phyloP scores from a whole-genome alignment of 2,329 filamentous ascomycete species.

The Hansfordia pulvinata region DNA sequence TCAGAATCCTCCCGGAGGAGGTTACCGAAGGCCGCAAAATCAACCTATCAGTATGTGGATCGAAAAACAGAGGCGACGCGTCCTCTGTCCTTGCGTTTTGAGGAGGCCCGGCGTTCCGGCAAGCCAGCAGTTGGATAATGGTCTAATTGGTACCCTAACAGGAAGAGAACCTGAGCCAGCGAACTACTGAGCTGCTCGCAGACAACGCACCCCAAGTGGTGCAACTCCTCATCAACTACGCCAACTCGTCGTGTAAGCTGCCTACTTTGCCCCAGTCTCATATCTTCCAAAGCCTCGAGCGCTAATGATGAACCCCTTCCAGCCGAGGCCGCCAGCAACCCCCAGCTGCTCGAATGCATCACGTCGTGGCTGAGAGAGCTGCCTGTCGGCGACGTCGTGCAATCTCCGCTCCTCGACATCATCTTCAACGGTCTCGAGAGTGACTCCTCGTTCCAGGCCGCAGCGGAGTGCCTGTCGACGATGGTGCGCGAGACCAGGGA shows the following conservation, averaged over 20 bases:
- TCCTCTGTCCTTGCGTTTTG: constrained; percentile 15
- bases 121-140: constrained; percentile 20
- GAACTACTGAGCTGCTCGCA: constrained; percentile 79
- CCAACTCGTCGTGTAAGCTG: constrained; percentile 81
- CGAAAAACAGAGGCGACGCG: constrained; percentile 32
- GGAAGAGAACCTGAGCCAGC: constrained; percentile 85
- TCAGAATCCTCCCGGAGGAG: constrained; percentile 94
- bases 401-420: constrained; percentile 70
- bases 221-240: constrained; percentile 75
- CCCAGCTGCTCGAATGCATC: constrained; percentile 85
- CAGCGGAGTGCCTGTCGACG: constrained; percentile 83
- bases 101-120: constrained; percentile 10
- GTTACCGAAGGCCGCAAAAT: constrained; percentile 99
- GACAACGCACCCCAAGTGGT: constrained; percentile 86
- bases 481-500: constrained; percentile 88
- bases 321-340: constrained; percentile 72
- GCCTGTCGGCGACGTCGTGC: constrained; percentile 67
- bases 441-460: constrained; percentile 70
- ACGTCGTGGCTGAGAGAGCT: constrained; percentile 95
- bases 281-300: constrained; percentile 9
- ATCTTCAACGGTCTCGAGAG: constrained; percentile 65
- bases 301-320: constrained; percentile 4
- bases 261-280: no score
- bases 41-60: constrained; percentile 91
- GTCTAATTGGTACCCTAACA: constrained; percentile 40